Evolutionary conservation across 2,329 filamentous ascomycete species (phyloP).

Genomic region (Paraphoma sp.): DNA sequence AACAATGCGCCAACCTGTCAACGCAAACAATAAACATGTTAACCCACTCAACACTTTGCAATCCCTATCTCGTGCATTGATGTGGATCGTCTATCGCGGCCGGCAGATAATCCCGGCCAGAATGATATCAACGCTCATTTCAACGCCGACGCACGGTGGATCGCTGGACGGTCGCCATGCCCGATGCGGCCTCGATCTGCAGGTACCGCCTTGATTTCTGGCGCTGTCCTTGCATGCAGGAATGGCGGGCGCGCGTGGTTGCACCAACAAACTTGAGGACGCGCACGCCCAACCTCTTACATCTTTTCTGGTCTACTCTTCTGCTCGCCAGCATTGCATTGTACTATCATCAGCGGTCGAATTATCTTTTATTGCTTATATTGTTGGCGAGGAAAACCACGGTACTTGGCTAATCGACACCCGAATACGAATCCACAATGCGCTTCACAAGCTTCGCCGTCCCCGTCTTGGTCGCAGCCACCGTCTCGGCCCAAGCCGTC

Average conservation of each 20-base stretch:
- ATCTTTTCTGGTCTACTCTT: neutral
- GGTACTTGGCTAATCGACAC: no score
- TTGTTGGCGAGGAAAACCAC: no score
- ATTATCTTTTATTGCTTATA: no score
- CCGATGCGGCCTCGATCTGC: slow-evolving; percentile 16
- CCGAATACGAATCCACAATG: slow-evolving; percentile 24
- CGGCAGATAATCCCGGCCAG: slow-evolving; percentile 5
- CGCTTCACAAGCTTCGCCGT: slow-evolving; percentile 34
- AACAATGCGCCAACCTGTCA: neutral
- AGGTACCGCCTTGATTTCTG: slow-evolving; percentile 16
- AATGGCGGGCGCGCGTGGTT: slow-evolving; percentile 10
- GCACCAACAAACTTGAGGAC: slow-evolving; percentile 14
- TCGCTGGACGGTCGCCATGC: slow-evolving; percentile 11
- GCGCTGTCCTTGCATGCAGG: slow-evolving; percentile 20
- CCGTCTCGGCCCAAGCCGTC: slow-evolving; percentile 32
- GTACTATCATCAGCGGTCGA: neutral
- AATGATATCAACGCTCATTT: slow-evolving; percentile 15
- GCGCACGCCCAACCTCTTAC: slow-evolving; percentile 9
- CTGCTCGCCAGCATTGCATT: slow-evolving; percentile 1
- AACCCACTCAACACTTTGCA: neutral
- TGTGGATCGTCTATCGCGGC: neutral
- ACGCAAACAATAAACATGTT: neutral
- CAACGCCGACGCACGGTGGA: neutral
- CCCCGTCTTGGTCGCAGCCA: slow-evolving; percentile 37
- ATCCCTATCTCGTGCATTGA: slow-evolving; percentile 7